Evolutionary conservation across 2,329 filamentous ascomycete genomes (phyloP), one percentile per base, ranked within the genome.

Genomic region (Aphanocladium album): DNA sequence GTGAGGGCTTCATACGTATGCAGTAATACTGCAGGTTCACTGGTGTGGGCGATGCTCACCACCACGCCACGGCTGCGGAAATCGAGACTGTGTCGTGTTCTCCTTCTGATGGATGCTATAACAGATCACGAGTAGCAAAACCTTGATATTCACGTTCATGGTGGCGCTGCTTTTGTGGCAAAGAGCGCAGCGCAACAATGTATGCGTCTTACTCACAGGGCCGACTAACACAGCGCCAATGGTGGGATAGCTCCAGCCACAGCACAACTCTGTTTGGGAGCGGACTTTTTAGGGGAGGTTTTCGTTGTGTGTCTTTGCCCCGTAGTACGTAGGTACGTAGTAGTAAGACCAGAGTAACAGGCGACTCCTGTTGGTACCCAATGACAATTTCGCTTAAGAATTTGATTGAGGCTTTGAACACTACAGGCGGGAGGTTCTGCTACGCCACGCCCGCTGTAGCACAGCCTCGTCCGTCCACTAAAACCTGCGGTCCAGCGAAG

Each of bases 161-260:
- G 53, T 39, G 27, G 30, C 30, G 23, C 25, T 27, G 14, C 35
- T 57, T 47, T 47, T 47, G 54, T 57, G 54, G 54, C 54, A 57
- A 47, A n/a, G 17, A 23, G 30, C n/a, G 25, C 30, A 37, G 47
- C 54, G 54, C 54, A 57, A 47, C 30, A 3, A 46, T 47, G 43
- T 57, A 57, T 43, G 54, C 54, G 54, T 57, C 54, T 30, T 46
- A 33, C 21, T 43, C 23, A 33, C 41, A 56, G 16, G 54, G 19
- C 43, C 47, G 27, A 11, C 27, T 23, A 53, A 6, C 9, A 53
- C 33, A 39, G 21, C 12, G n/a, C 19, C n/a, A 27, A 51, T 35
- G 6, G 14, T n/a, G 23, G 37, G 43, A 41, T 54, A 8, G 27
- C 54, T 57, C 19, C 43, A 57, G 54, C 54, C 54, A 57, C 43